Conservation (phyloP, 2,329 filamentous ascomycete genomes). For the Parascedosporium putredinis region DNA sequence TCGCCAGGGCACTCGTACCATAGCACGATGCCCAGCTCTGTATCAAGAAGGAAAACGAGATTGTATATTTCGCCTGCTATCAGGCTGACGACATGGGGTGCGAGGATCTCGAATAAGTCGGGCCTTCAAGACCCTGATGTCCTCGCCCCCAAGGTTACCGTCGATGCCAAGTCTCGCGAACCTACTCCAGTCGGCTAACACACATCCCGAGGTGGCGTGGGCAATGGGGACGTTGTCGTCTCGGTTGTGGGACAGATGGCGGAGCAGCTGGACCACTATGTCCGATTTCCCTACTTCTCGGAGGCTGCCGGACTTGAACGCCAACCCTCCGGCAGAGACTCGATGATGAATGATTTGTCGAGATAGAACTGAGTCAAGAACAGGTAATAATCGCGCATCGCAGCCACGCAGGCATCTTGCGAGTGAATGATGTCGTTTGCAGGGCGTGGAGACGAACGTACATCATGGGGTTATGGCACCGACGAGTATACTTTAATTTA, state of each 20-base stretch:
- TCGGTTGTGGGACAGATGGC: slow-evolving; percentile 19
- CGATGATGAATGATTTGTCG: slow-evolving; percentile 13
- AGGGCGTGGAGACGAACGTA: too few relatives aligned
- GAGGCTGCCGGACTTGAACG: slow-evolving; percentile 12
- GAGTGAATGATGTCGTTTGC: not conserved
- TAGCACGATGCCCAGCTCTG: slow-evolving; percentile 18
- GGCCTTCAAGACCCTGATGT: not conserved
- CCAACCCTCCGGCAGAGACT: slow-evolving; percentile 19
- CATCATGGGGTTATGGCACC: too few relatives aligned
- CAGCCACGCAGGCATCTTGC: slow-evolving; percentile 11
- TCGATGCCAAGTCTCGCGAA: not conserved
- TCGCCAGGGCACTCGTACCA: slow-evolving; percentile 15
- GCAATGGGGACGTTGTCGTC: not conserved
- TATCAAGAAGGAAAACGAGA: slow-evolving; percentile 17
- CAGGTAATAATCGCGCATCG: slow-evolving; percentile 17
- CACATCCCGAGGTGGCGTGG: not conserved
- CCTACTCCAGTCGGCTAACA: not conserved
- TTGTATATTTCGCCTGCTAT: slow-evolving; percentile 11
- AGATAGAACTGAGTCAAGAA: slow-evolving; percentile 20
- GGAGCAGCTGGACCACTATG: slow-evolving; percentile 19
- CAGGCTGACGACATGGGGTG: slow-evolving; percentile 13
- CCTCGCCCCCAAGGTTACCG: not conserved
- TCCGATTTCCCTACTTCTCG: slow-evolving; percentile 17
- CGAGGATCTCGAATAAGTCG: slow-evolving; percentile 8
- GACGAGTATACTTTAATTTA: too few relatives aligned